A percentile compares a stretch with the other conserved stretches of the same genome.
Evolutionary conservation across 2,329 filamentous ascomycete genomes (phyloP).

Genomic region (Fonsecaea multimorphosa): DNA sequence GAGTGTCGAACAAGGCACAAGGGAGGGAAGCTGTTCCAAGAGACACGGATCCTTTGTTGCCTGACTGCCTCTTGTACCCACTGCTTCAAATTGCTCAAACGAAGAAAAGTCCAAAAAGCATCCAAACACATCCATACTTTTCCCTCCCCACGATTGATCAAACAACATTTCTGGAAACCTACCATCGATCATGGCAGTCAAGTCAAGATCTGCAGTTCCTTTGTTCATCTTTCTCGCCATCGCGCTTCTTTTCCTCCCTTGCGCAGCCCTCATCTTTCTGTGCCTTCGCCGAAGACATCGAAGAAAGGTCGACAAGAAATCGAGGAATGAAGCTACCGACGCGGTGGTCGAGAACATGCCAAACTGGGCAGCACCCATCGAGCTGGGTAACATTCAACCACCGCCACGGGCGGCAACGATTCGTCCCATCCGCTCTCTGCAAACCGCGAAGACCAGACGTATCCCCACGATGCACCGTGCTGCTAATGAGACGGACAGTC

Average conservation of each 20-base stretch:
- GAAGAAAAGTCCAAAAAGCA: not conserved
- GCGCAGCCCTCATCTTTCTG: conserved; percentile 13
- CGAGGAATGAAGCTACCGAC: not conserved
- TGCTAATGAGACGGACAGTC: not conserved
- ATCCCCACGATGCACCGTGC: not conserved
- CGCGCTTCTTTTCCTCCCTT: conserved; percentile 23
- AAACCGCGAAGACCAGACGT: not conserved
- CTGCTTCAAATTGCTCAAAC: not conserved
- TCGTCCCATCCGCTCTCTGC: conserved; percentile 9
- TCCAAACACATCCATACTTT: not conserved
- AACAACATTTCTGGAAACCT: not conserved
- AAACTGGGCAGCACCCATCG: conserved; percentile 10
- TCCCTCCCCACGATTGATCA: not conserved
- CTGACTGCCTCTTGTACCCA: not conserved
- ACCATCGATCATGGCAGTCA: conserved; percentile 12
- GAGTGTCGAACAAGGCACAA: not conserved
- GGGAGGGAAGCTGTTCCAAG: not conserved
- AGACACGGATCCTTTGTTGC: not conserved
- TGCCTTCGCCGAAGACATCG: conserved; percentile 7
- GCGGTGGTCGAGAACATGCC: conserved; percentile 2
- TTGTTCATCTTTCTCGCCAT: conserved; percentile 28
- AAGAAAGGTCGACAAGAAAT: not conserved
- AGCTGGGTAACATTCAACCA: conserved; percentile 13
- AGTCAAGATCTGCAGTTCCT: conserved; percentile 20
- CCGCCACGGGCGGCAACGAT: conserved; percentile 1